These are phyloP conservation scores for Aspergillus asperescens DNA, from an alignment of 495 filamentous ascomycete species.

Conservation along the genomic window DNA sequence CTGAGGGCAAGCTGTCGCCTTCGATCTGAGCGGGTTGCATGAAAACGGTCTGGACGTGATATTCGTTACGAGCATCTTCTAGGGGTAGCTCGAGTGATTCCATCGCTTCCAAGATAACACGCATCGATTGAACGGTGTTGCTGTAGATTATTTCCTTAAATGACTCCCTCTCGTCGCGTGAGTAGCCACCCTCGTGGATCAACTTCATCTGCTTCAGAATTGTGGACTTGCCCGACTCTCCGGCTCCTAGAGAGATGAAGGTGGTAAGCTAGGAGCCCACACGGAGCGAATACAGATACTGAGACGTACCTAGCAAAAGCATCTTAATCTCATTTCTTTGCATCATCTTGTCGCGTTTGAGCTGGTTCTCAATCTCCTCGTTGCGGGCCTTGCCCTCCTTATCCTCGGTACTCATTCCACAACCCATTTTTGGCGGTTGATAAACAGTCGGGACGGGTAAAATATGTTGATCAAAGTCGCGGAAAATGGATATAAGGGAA, in stretches of 20 bases:
- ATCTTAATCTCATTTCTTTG: slow-evolving; percentile 99
- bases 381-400: slow-evolving; percentile 99
- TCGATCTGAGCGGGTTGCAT: slow-evolving; percentile 95
- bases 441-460: slow-evolving; percentile 17
- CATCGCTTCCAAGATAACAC: slow-evolving; percentile 94
- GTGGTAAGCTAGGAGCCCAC: slow-evolving; percentile 7
- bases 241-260: slow-evolving; percentile 68
- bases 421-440: slow-evolving; percentile 78
- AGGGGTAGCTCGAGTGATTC: slow-evolving; percentile 86
- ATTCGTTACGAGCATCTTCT: slow-evolving; percentile 81
- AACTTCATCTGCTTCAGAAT: slow-evolving; percentile 98
- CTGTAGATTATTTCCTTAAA: slow-evolving; percentile 97
- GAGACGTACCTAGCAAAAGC: slow-evolving; percentile 80
- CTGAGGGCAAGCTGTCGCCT: slow-evolving; percentile 87
- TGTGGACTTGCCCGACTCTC: slow-evolving; percentile 99
- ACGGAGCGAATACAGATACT: not conserved
- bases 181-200: slow-evolving; percentile 54
- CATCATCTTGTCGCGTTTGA: slow-evolving; percentile 92
- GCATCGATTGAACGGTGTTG: slow-evolving; percentile 95
- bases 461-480: slow-evolving; percentile 14
- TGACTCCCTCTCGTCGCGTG: slow-evolving; percentile 52
- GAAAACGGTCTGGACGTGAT: slow-evolving; percentile 92
- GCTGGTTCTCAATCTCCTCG: slow-evolving; percentile 98
- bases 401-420: slow-evolving; percentile 99
- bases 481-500: slow-evolving; percentile 5